Evolutionary conservation across 106 monocot species (phyloP).

Genomic region (Apostasia shenzhenica): DNA sequence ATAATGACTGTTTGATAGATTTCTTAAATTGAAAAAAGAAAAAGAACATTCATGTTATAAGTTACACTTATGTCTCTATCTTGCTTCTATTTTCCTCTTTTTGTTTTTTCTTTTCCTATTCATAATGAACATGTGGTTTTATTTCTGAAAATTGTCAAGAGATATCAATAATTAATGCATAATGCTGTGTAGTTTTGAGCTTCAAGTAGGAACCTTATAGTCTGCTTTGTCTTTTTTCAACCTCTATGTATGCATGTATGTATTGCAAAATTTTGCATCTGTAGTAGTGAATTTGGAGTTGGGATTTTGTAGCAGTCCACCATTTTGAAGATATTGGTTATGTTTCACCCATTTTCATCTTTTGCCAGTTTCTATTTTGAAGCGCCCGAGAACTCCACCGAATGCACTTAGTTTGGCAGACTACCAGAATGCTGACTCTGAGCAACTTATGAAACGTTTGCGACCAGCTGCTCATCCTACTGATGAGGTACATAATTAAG

Average conservation of each 20-base stretch:
- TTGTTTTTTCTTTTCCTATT: too few relatives aligned
- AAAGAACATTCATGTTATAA: too few relatives aligned
- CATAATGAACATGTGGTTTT: too few relatives aligned
- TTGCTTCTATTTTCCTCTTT: too few relatives aligned
- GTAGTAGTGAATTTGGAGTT: not conserved
- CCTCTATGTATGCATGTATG: not conserved
- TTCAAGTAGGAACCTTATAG: not conserved
- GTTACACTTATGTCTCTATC: too few relatives aligned
- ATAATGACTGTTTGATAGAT: too few relatives aligned
- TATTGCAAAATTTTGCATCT: not conserved
- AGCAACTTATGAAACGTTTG: conserved; percentile 51
- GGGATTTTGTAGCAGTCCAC: not conserved
- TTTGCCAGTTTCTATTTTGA: conserved; percentile 46
- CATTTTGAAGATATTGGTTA: too few relatives aligned
- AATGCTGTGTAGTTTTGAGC: not conserved
- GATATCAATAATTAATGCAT: not conserved
- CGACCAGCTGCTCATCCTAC: conserved; percentile 50
- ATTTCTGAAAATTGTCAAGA: too few relatives aligned
- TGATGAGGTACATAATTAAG: conserved; percentile 44
- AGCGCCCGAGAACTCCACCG: conserved; percentile 57
- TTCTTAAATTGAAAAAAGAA: too few relatives aligned
- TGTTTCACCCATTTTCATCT: not conserved
- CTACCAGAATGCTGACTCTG: conserved; percentile 71
- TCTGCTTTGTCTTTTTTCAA: not conserved
- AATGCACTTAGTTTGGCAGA: conserved; percentile 35